Conservation (phyloP, 192 early-diverging fungal genomes). For the Coemansia pectinata region DNA sequence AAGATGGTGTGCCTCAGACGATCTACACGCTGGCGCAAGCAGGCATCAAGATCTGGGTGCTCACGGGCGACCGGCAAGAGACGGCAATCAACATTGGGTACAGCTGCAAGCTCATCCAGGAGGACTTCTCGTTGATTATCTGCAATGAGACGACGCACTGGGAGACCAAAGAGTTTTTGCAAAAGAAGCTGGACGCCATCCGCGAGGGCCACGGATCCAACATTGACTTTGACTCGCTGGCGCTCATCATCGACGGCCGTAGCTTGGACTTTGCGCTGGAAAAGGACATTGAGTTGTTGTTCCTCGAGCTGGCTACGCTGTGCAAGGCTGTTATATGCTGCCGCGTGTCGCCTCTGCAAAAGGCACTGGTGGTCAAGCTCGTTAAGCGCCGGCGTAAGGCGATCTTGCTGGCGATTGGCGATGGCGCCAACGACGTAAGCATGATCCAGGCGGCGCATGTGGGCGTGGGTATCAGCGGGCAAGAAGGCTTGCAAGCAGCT, state of each 20-base stretch:
- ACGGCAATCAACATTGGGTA: conserved; percentile 99
- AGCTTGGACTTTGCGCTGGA: conserved; percentile 79
- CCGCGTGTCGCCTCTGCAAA: conserved; percentile 94
- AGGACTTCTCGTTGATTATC: conserved; percentile 76
- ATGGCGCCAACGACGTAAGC: conserved; percentile 95
- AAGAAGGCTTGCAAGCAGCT: conserved; percentile 94
- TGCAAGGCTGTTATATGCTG: conserved; percentile 94
- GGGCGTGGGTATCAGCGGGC: conserved; percentile 91
- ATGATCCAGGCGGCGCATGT: conserved; percentile 99
- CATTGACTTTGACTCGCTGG: conserved; percentile 61
- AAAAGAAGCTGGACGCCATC: conserved; percentile 86
- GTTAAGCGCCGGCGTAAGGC: conserved; percentile 80
- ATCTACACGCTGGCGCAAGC: conserved; percentile 81
- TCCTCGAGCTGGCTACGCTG: conserved; percentile 73
- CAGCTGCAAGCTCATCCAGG: conserved; percentile 91
- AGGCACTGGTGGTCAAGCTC: conserved; percentile 88
- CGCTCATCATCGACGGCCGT: conserved; percentile 88
- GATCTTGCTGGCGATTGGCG: conserved; percentile 93
- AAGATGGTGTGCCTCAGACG: conserved; percentile 93
- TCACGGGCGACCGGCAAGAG: conserved; percentile 96
- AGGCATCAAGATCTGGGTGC: conserved; percentile 94
- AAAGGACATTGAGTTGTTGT: conserved; percentile 54
- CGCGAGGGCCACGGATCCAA: conserved; percentile 91
- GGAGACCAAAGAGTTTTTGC: conserved; percentile 90
- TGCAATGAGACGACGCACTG: conserved; percentile 90